A percentile compares a stretch with the other conserved stretches of the same genome.
Evolutionary conservation across 177 flowering plant species (phyloP).

Genomic region (Telopea speciosissima): DNA sequence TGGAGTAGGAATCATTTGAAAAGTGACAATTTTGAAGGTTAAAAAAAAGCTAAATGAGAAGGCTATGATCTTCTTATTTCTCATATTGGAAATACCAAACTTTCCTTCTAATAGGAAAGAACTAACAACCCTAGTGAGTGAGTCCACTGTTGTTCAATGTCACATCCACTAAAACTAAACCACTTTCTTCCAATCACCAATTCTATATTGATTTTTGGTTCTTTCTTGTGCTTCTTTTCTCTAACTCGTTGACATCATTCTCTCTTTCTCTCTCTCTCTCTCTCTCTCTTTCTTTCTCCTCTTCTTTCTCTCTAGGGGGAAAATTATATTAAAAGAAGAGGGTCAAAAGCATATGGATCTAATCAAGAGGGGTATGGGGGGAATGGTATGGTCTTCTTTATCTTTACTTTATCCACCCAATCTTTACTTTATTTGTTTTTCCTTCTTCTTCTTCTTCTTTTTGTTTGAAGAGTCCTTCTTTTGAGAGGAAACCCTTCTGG

Average conservation of each 20-base stretch:
- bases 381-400: conserved; percentile 18
- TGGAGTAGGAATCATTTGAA: too few species aligned
- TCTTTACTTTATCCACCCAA: neutral
- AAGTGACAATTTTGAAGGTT: too few species aligned
- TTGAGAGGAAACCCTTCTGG: conserved; percentile 18
- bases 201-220: neutral
- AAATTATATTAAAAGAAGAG: neutral
- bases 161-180: neutral
- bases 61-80: too few species aligned
- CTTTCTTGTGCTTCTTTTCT: neutral
- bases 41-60: too few species aligned
- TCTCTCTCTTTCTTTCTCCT: neutral
- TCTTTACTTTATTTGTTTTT: too few species aligned
- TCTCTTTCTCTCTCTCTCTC: too few species aligned
- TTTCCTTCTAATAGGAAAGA: too few species aligned
- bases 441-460: conserved; percentile 23
- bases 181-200: too few species aligned
- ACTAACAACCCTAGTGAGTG: too few species aligned
- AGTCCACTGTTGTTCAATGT: too few species aligned
- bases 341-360: conserved; percentile 9
- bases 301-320: neutral
- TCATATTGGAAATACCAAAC: too few species aligned
- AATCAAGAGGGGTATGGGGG: conserved; percentile 6
- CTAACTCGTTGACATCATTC: too few species aligned
- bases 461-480: conserved; percentile 24